Base-by-base conservation (phyloP, 768 basidiomycete species). In the Collybia nuda region DNA sequence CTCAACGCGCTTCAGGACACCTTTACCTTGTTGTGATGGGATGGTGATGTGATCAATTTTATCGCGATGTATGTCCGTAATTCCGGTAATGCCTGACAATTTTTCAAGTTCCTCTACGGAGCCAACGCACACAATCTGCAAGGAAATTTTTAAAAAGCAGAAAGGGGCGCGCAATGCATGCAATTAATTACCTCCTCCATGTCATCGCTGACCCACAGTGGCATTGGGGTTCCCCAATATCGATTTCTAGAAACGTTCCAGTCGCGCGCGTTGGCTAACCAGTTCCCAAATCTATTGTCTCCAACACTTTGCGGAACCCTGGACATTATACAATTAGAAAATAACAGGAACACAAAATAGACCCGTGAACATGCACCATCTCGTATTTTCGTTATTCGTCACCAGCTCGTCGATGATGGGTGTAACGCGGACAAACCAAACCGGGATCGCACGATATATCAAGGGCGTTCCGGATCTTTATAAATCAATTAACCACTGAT, bases 211-310 rank as follows among this genome's bases (percentile, higher is more conserved):
- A 77, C 92, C 97, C 97, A 99, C 29, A 99, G 73, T 9, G 97
- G 97, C 49, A 99, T 85, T 15, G 97, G 97, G 4, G 95, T 98
- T 28, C 96, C 97, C 95, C 95, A 99, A 67, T 98, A 99, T 42
- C 97, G 82, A 74, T 98, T 98, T 54, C 97, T 82, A n/a, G 95
- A 97, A 56, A 99, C 79, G 64, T 98, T 98, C 97, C 97, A 99
- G 64, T 99, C 97, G 18, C 95, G 82, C n/a, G 97, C 97, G 67
- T 96, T 98, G 42, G 89, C 87, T 44, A 99, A 77, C 97, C 97
- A 99, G 67, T 93, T 95, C 18, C 93, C 94, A 64, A 99, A 99
- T 28, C 96, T 80, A 57, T 87, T 83, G 52, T 98, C 95, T 5
- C 94, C 91, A 40, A 98, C 86, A 53, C 72, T 78, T 61, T 92